These are phyloP conservation scores for Sarocladium strictum DNA, from an alignment of 2,329 filamentous ascomycete species.

Conservation along the genomic window DNA sequence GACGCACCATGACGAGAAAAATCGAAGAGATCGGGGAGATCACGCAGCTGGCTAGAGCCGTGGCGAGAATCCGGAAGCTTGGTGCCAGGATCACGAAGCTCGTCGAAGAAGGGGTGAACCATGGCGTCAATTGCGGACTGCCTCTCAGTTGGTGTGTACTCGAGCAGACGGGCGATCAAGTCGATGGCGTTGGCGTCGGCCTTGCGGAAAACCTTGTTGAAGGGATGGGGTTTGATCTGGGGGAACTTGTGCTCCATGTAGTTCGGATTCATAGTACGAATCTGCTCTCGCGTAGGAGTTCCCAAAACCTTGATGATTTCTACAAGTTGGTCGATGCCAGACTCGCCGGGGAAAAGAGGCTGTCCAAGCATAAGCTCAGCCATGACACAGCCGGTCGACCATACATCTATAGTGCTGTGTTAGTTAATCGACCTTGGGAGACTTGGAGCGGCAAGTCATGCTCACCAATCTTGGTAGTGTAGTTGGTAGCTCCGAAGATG, in stretches of 20 bases:
- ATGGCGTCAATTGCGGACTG: conserved; percentile 91
- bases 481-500: conserved; percentile 98
- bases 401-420: conserved; percentile 76
- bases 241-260: conserved; percentile 99
- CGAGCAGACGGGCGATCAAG: conserved; percentile 84
- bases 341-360: conserved; percentile 95
- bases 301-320: conserved; percentile 99
- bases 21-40: conserved; percentile 84
- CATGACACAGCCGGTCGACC: conserved; percentile 99
- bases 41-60: conserved; percentile 69
- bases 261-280: conserved; percentile 99
- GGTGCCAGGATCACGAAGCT: conserved; percentile 85
- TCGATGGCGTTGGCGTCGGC: conserved; percentile 90
- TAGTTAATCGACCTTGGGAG: not conserved
- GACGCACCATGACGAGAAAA: conserved; percentile 86
- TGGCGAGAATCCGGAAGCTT: conserved; percentile 92
- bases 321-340: conserved; percentile 95
- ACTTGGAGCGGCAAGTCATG: conserved; percentile 11
- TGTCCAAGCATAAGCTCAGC: conserved; percentile 98
- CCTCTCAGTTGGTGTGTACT: conserved; percentile 96
- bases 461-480: conserved; percentile 99
- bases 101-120: conserved; percentile 98
- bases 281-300: conserved; percentile 94
- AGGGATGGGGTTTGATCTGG: conserved; percentile 98
- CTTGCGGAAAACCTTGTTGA: conserved; percentile 98